A percentile compares a stretch with the other conserved stretches of the same genome.
phyloP scores from a whole-genome alignment of 306 rosid genomes.

The Vigna reflexopilosa region DNA sequence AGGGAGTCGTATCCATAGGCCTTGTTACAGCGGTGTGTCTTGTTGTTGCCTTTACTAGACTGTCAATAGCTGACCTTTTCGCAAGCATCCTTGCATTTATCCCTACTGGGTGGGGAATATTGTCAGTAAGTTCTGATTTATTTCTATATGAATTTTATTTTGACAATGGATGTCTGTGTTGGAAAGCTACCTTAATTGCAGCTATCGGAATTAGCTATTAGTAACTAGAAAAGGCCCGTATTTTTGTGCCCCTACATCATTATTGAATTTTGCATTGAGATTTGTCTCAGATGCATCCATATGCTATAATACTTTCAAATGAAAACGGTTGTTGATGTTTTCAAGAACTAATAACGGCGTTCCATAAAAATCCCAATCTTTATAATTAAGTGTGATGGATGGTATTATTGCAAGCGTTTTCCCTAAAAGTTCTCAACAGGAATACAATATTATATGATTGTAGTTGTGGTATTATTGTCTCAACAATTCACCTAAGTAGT shows the following conservation, averaged over 20 bases:
- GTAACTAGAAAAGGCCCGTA: background rate
- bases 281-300: conserved; percentile 10
- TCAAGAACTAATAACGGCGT: too few relatives aligned
- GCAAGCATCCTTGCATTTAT: conserved; percentile 85
- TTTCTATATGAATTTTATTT: background rate
- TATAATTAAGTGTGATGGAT: background rate
- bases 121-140: conserved; percentile 75
- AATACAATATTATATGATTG: too few relatives aligned
- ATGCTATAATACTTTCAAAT: background rate
- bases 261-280: conserved; percentile 1
- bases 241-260: conserved; percentile 7
- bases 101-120: conserved; percentile 90
- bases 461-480: background rate
- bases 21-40: conserved; percentile 74
- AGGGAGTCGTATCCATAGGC: conserved; percentile 75
- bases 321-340: background rate
- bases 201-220: background rate
- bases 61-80: conserved; percentile 80
- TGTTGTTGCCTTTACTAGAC: conserved; percentile 65
- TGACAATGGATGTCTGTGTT: background rate
- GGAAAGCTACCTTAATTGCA: background rate
- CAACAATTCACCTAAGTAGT: background rate
- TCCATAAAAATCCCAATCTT: background rate
- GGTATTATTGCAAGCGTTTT: background rate
- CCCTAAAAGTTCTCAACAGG: too few relatives aligned